Conservation (phyloP, 2,329 filamentous ascomycete genomes). For the Chaetomium sp. region DNA sequence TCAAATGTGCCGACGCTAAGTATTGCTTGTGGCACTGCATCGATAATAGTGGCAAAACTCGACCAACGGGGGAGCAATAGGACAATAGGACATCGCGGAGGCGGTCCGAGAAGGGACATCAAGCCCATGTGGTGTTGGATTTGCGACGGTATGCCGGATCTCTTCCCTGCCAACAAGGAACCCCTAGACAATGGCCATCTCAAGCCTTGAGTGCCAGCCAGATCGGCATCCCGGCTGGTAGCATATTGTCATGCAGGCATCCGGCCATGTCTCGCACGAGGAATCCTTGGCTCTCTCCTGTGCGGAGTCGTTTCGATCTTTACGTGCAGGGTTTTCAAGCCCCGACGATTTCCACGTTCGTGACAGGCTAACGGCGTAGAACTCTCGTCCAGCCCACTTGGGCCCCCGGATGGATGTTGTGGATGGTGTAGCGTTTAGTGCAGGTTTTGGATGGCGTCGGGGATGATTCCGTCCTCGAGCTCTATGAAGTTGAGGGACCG, state of each 20-base stretch:
- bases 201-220: neutral
- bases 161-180: neutral
- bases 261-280: constrained; percentile 12
- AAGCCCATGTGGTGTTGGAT: neutral
- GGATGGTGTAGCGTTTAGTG: neutral
- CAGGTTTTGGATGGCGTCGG: neutral
- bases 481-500: neutral
- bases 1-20: neutral
- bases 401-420: neutral
- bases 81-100: neutral
- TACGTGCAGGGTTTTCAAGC: neutral
- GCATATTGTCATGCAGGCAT: constrained; percentile 19
- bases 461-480: neutral
- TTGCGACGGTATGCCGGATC: neutral
- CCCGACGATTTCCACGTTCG: neutral
- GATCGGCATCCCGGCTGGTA: constrained; percentile 10
- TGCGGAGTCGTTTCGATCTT: neutral
- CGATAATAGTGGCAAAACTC: neutral
- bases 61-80: neutral
- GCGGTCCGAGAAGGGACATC: neutral
- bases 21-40: neutral
- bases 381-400: neutral
- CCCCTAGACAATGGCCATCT: neutral
- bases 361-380: neutral
- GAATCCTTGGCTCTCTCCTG: neutral